These are phyloP conservation scores for Fusarium sp. DNA, from an alignment of 2,329 filamentous ascomycete genomes.

Conservation along the genomic window DNA sequence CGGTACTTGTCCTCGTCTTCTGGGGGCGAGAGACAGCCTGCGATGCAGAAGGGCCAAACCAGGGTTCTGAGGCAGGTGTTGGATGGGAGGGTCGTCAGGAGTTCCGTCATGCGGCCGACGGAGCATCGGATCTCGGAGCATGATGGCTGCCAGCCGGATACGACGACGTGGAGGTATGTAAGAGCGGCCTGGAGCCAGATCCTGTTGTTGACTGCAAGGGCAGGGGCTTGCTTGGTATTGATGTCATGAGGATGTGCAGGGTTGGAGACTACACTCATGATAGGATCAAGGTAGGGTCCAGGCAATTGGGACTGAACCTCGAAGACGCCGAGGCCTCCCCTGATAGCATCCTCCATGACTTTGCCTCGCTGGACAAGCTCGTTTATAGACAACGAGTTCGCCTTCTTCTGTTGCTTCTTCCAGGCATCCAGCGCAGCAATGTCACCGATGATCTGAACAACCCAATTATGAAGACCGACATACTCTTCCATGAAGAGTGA, in stretches of 20 bases:
- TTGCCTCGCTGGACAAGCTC: conserved; percentile 63
- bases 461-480: conserved; percentile 71
- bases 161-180: conserved; percentile 64
- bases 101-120: conserved; percentile 53
- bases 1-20: conserved; percentile 61
- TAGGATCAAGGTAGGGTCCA: conserved; percentile 8
- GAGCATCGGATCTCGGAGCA: conserved; percentile 58
- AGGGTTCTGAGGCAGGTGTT: conserved; percentile 55
- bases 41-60: conserved; percentile 61
- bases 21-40: conserved; percentile 57
- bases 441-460: conserved; percentile 67
- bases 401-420: conserved; percentile 64
- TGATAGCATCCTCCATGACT: conserved; percentile 58
- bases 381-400: conserved; percentile 61
- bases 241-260: conserved; percentile 44
- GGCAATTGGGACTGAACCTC: conserved; percentile 40
- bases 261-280: conserved; percentile 41
- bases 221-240: conserved; percentile 42
- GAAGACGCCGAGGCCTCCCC: conserved; percentile 51
- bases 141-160: conserved; percentile 66
- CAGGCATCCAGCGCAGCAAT: conserved; percentile 68
- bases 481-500: conserved; percentile 65
- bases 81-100: conserved; percentile 53
- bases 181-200: conserved; percentile 66
- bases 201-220: conserved; percentile 51